Evolutionary conservation across 352 stramenopile species (phyloP).

Genomic region (Pythium catenulatum): DNA sequence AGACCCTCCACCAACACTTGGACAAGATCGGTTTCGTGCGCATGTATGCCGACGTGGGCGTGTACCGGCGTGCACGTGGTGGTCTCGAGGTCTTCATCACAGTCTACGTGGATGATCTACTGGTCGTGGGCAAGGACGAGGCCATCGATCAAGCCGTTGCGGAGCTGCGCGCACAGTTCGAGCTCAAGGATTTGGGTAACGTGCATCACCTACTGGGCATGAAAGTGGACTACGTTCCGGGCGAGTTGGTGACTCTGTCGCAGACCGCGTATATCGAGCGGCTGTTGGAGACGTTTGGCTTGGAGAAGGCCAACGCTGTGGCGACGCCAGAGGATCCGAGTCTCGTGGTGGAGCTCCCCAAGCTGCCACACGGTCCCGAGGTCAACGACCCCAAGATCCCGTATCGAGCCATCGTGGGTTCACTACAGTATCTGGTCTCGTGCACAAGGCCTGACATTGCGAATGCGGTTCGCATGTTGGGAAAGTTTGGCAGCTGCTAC

Average conservation of each 20-base stretch:
- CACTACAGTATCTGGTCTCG: constrained; percentile 31
- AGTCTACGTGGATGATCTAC: constrained; percentile 17
- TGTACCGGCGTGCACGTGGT: neutral
- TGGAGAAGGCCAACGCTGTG: neutral
- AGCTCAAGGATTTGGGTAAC: constrained; percentile 1
- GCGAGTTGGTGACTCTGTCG: neutral
- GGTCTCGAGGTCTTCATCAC: neutral
- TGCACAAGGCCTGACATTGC: constrained; percentile 32
- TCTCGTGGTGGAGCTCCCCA: neutral
- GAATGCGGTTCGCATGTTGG: constrained; percentile 24
- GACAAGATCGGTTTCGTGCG: neutral
- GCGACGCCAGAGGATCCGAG: neutral
- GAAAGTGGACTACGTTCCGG: neutral
- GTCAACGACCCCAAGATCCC: constrained; percentile 21
- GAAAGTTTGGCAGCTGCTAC: constrained; percentile 21
- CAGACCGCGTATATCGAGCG: neutral
- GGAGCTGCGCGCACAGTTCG: neutral
- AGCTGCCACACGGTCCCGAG: constrained; percentile 7
- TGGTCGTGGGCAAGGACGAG: neutral
- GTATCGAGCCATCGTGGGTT: constrained; percentile 28
- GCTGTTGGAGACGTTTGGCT: constrained; percentile 22
- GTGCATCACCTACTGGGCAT: constrained; percentile 17
- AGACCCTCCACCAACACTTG: constrained; percentile 11
- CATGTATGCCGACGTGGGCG: neutral
- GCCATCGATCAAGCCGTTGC: neutral